These are phyloP conservation scores for Erysimum cheiranthoides DNA, from an alignment of 345 rosid species.

Conservation along the genomic window DNA sequence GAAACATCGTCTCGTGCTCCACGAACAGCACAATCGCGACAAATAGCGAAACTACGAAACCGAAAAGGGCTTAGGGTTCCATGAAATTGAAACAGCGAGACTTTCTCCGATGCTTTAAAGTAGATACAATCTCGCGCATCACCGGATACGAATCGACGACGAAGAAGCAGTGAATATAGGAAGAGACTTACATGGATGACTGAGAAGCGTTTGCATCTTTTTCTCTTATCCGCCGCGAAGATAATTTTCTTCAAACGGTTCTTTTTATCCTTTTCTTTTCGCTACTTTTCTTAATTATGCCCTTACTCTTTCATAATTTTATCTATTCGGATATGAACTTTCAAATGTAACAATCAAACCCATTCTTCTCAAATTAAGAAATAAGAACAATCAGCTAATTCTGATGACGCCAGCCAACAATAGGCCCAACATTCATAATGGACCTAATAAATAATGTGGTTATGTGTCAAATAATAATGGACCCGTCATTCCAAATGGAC, in stretches of 20 bases:
- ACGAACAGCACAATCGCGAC: constrained; percentile 36
- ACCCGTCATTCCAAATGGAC: constrained; percentile 12
- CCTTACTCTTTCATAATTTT: neutral
- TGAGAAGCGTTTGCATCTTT: constrained; percentile 57
- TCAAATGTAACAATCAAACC: neutral
- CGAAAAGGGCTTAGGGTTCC: constrained; percentile 38
- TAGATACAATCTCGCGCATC: constrained; percentile 15
- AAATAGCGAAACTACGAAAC: constrained; percentile 24
- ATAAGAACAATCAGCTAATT: neutral
- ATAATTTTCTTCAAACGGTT: constrained; percentile 39
- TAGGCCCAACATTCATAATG: constrained; percentile 41
- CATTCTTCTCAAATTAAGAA: neutral
- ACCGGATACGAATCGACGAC: constrained; percentile 30
- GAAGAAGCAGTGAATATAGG: constrained; percentile 38
- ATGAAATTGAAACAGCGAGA: constrained; percentile 28
- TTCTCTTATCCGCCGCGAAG: constrained; percentile 50
- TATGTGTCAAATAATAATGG: constrained; percentile 13
- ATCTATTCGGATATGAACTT: neutral
- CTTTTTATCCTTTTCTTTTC: constrained; percentile 34
- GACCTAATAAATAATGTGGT: constrained; percentile 34
- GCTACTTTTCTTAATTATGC: neutral
- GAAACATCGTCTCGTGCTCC: constrained; percentile 46
- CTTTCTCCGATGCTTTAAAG: constrained; percentile 25
- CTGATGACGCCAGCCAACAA: neutral
- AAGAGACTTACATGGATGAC: constrained; percentile 57